Conservation (phyloP, 495 filamentous ascomycete genomes). For the Astrocystis sublimbata region DNA sequence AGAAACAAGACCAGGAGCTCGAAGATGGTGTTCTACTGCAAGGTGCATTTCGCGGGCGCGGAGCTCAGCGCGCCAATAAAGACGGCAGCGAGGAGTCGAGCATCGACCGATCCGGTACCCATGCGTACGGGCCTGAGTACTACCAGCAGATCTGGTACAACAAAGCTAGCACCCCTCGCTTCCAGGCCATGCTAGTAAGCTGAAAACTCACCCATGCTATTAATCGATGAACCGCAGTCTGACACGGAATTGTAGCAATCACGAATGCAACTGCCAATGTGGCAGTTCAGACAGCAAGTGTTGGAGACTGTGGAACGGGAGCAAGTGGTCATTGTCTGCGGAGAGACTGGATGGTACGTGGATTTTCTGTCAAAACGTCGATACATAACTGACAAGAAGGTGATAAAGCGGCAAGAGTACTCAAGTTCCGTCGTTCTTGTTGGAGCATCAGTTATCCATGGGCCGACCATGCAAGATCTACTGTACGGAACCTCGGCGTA, state of each 20-base stretch:
- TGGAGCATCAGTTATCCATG: constrained; percentile 81
- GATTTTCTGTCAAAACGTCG: not conserved
- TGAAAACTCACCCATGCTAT: not conserved
- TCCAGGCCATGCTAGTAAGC: constrained; percentile 58
- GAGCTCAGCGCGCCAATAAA: constrained; percentile 46
- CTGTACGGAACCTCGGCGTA: constrained; percentile 93
- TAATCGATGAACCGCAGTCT: constrained; percentile 5
- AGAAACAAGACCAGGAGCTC: constrained; percentile 56
- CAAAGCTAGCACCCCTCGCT: constrained; percentile 62
- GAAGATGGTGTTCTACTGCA: constrained; percentile 76
- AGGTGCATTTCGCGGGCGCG: constrained; percentile 67
- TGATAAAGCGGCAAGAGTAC: constrained; percentile 81
- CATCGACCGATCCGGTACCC: constrained; percentile 34
- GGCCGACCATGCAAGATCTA: constrained; percentile 88
- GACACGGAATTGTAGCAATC: constrained; percentile 37
- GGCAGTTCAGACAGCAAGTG: constrained; percentile 75
- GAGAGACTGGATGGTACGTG: constrained; percentile 80
- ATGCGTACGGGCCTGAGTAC: constrained; percentile 32
- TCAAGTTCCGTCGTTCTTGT: constrained; percentile 86
- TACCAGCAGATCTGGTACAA: constrained; percentile 69
- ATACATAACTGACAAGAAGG: constrained; percentile 19
- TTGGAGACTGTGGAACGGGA: constrained; percentile 69
- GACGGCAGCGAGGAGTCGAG: constrained; percentile 46
- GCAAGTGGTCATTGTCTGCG: constrained; percentile 87
- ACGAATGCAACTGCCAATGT: constrained; percentile 82